A percentile compares a stretch with the other conserved stretches of the same genome.
Evolutionary conservation across 148 eudicot species (phyloP).

Genomic region (Mesembryanthemum crystallinum): DNA sequence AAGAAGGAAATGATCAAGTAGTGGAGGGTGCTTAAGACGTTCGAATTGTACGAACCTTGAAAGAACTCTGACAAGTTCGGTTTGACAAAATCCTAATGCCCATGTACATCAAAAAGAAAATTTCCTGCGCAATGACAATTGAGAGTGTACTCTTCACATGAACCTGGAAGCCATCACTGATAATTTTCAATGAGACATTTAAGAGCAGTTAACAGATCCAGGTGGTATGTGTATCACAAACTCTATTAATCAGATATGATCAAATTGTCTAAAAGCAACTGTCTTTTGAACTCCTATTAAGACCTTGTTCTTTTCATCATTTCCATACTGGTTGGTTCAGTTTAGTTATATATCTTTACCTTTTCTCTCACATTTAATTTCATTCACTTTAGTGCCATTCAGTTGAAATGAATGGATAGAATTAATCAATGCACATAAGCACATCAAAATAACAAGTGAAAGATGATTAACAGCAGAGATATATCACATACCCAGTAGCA

Average conservation of each 20-base stretch:
- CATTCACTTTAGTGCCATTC: too few species aligned
- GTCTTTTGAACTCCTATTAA: neutral
- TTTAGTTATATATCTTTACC: too few species aligned
- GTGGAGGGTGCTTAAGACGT: neutral
- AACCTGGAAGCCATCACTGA: too few species aligned
- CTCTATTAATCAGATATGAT: too few species aligned
- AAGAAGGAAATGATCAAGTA: neutral
- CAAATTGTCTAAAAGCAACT: neutral
- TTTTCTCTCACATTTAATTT: too few species aligned
- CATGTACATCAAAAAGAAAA: neutral
- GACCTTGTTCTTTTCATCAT: too few species aligned
- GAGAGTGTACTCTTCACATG: too few species aligned
- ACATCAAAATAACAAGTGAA: neutral
- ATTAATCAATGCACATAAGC: neutral
- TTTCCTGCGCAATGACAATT: too few species aligned
- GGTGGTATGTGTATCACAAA: too few species aligned
- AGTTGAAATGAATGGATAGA: neutral
- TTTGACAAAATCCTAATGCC: neutral
- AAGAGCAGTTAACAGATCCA: too few species aligned
- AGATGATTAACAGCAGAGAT: neutral
- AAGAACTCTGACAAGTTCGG: neutral
- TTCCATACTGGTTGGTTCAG: too few species aligned
- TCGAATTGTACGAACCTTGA: neutral
- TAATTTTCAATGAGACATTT: too few species aligned
- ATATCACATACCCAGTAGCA: conserved; percentile 51